Evolutionary conservation across 2,329 filamentous ascomycete genomes (phyloP).

Genomic region (Cordyceps cateniannulata): DNA sequence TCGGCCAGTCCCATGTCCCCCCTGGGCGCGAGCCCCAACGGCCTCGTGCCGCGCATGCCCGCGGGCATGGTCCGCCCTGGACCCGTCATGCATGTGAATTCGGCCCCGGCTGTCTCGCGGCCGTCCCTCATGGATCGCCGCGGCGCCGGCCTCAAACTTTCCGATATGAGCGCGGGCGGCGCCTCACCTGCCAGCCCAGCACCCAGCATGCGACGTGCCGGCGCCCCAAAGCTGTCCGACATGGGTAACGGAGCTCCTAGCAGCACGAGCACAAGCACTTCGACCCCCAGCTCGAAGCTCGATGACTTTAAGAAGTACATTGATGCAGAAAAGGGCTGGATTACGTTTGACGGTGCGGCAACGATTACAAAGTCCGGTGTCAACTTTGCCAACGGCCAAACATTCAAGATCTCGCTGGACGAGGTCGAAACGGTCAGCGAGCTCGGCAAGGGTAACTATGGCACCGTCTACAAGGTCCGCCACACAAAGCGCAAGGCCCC

Average conservation of each 20-base stretch:
- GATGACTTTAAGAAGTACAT: conserved; percentile 70
- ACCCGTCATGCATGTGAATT: conserved; percentile 44
- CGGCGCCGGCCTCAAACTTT: conserved; percentile 50
- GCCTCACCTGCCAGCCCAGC: conserved; percentile 22
- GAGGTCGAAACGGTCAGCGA: conserved; percentile 92
- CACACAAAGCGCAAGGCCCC: conserved; percentile 63
- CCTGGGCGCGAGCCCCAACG: conserved; percentile 32
- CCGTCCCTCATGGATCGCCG: conserved; percentile 62
- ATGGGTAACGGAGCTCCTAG: conserved; percentile 23
- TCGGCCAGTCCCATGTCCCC: conserved; percentile 27
- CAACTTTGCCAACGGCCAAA: conserved; percentile 83
- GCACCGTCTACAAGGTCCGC: conserved; percentile 92
- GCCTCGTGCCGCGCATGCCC: conserved; percentile 36
- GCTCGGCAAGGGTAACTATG: conserved; percentile 95
- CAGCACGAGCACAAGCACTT: conserved; percentile 17
- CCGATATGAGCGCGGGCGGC: conserved; percentile 36
- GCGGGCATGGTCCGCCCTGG: conserved; percentile 36
- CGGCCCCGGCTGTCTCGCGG: conserved; percentile 45
- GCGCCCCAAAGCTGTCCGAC: conserved; percentile 39
- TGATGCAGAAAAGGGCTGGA: conserved; percentile 81
- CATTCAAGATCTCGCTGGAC: conserved; percentile 90
- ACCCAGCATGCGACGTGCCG: conserved; percentile 22
- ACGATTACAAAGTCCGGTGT: conserved; percentile 84
- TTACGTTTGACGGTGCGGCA: conserved; percentile 91
- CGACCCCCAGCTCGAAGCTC: conserved; percentile 39